Evolutionary conservation across 805 yeast species (phyloP).

Genomic region (Pichia thaimueangensis): DNA sequence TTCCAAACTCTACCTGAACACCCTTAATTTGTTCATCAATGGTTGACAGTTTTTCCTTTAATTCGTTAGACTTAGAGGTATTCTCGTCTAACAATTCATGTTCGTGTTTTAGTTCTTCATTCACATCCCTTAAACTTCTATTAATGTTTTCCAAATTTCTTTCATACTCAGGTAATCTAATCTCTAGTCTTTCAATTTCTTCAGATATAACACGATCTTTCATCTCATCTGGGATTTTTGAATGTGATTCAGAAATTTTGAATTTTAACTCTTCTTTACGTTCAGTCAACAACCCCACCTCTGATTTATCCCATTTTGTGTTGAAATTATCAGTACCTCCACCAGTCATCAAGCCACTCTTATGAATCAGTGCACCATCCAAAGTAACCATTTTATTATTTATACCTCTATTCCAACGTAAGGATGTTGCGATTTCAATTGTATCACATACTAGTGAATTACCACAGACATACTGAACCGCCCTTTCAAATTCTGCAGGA

Average conservation of each 20-base stretch:
- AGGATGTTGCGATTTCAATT: constrained; percentile 56
- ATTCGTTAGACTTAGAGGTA: constrained; percentile 12
- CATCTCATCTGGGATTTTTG: constrained; percentile 45
- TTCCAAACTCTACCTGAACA: constrained; percentile 14
- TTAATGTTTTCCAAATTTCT: constrained; percentile 22
- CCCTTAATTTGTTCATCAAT: constrained; percentile 25
- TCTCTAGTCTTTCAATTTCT: constrained; percentile 45
- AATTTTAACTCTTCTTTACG: constrained; percentile 45
- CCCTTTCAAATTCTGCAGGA: constrained; percentile 63
- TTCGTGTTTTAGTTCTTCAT: constrained; percentile 49
- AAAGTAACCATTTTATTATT: constrained; percentile 68
- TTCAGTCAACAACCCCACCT: constrained; percentile 46
- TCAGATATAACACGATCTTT: constrained; percentile 51
- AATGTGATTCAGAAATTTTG: constrained; percentile 37
- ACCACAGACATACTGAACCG: constrained; percentile 74
- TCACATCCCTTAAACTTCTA: constrained; percentile 27
- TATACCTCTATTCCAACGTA: constrained; percentile 60
- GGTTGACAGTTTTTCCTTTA: constrained; percentile 18
- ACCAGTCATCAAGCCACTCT: constrained; percentile 90
- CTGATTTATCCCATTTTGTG: constrained; percentile 67
- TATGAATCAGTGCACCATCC: constrained; percentile 80
- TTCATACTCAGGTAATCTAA: constrained; percentile 25
- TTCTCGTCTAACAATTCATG: constrained; percentile 18
- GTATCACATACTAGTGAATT: constrained; percentile 72
- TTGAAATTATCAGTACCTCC: constrained; percentile 55